Base-by-base conservation (phyloP, 1,284 basidiomycete species). In the Ustilago sp. region DNA sequence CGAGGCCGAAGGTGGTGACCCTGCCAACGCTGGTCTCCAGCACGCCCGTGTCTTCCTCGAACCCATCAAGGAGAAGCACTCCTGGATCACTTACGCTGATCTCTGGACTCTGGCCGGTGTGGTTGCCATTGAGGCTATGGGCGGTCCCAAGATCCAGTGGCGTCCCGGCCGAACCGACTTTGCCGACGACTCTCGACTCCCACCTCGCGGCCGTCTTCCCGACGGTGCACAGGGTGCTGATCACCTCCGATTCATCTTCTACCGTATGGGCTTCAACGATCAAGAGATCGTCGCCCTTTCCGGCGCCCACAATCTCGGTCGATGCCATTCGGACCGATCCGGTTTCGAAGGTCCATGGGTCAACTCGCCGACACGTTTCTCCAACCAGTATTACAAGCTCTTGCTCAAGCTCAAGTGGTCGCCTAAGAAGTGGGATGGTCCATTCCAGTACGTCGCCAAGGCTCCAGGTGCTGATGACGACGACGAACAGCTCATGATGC, bases 251-350 rank as follows among this genome's bases (percentile, higher is more conserved):
- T 84, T 88, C 64, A 86, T 89, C 63, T 89, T 89, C 80, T 86
- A 88, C 71, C 83, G 88, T 53, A 89, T 89, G 88, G 88, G 88
- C 52, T 89, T 88, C 83, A 88, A 87, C 69, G 88, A 87, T 69
- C 87, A 89, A 79, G 89, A 90, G 83, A 89, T 90, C 34, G 89
- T 90, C 12, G 89, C 89, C 1, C 87, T 90, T 5, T 88, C 87
- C 15, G 89, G 89, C 5, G 89, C 89, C 7, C 89, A 90, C 83
- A 87, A 87, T 62, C 83, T 90, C 23, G 89, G 89, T 2, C 74
- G 83, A 34, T 85, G 84, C 75, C 84, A 86, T 73, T 50, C 61
- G 3, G 72, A 86, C 57, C 68, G 80, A 31, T 82, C 79, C 47
- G 84, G 84, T 39, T 86, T 84, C 66, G 76, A 83, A 43, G 84